A percentile compares a stretch with the other conserved stretches of the same genome.
These are phyloP conservation scores for Scedosporium apiospermum DNA, from an alignment of 2,329 filamentous ascomycete genomes.

Conservation along the genomic window DNA sequence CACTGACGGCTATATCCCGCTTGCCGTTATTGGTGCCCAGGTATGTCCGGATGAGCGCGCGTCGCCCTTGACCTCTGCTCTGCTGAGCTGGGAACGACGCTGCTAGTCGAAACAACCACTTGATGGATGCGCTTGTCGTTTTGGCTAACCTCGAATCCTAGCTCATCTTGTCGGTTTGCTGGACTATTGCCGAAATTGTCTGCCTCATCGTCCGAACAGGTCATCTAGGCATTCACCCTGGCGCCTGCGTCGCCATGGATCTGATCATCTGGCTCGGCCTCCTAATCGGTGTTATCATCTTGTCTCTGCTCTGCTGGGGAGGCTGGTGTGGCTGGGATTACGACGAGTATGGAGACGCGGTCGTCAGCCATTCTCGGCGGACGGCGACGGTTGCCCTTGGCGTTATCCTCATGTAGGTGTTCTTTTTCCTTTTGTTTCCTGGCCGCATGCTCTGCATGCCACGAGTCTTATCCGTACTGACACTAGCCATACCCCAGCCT, in stretches of 20 bases:
- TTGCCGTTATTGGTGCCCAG: neutral
- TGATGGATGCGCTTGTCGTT: neutral
- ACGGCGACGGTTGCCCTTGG: neutral
- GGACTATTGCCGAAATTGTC: constrained; percentile 9
- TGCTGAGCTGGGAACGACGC: neutral
- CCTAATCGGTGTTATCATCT: neutral
- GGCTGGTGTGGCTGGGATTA: neutral
- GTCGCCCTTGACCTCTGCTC: neutral
- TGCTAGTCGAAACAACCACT: neutral
- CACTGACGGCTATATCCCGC: neutral
- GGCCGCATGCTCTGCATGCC: neutral
- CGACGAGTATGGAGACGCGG: neutral
- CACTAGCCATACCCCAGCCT: constrained; percentile 4
- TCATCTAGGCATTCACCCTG: constrained; percentile 10
- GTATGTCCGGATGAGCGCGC: neutral
- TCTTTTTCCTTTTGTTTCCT: neutral
- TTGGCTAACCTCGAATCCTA: neutral
- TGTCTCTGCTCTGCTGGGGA: neutral
- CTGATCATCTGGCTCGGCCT: constrained; percentile 11
- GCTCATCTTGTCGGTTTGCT: neutral
- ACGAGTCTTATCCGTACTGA: neutral
- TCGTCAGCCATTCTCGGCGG: neutral
- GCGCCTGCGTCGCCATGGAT: constrained; percentile 10
- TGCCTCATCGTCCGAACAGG: constrained; percentile 8
- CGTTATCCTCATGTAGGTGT: neutral